Evolutionary conservation across 2,329 filamentous ascomycete genomes (phyloP).

Genomic region (Exophiala dermatitidis): DNA sequence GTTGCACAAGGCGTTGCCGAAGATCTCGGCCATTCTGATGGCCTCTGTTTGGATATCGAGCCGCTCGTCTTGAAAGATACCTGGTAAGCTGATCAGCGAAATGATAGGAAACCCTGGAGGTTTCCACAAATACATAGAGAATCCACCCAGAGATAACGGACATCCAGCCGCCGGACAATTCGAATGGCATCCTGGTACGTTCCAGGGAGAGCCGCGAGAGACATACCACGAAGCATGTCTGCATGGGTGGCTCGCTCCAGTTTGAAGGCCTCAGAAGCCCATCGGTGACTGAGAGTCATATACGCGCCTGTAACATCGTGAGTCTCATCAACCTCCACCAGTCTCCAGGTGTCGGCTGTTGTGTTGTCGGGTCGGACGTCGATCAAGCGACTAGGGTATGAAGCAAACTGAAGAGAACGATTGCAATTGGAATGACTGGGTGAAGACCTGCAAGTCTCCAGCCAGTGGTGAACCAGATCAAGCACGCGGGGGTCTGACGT

Average conservation of each 20-base stretch:
- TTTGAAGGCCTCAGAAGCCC: slow-evolving; percentile 12
- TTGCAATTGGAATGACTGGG: background rate
- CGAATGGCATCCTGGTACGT: slow-evolving; percentile 29
- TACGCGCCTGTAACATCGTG: slow-evolving; percentile 7
- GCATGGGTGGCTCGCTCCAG: slow-evolving; percentile 6
- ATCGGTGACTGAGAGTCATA: slow-evolving; percentile 16
- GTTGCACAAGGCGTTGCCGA: slow-evolving; percentile 16
- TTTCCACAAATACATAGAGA: slow-evolving; percentile 21
- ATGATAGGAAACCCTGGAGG: background rate
- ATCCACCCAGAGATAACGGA: slow-evolving; percentile 29
- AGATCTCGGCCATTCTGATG: slow-evolving; percentile 9
- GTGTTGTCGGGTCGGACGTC: slow-evolving; percentile 1
- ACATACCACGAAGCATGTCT: slow-evolving; percentile 9
- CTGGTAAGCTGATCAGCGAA: background rate
- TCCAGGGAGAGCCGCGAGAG: slow-evolving; percentile 15
- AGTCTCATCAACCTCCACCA: background rate
- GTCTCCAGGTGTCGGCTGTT: background rate
- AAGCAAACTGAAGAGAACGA: background rate
- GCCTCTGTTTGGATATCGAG: slow-evolving; percentile 17
- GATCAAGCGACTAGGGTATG: slow-evolving; percentile 10
- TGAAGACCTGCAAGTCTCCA: slow-evolving; percentile 4
- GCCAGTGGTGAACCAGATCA: slow-evolving; percentile 9
- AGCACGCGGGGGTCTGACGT: slow-evolving; percentile 10
- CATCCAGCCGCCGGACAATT: slow-evolving; percentile 13
- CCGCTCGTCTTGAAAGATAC: slow-evolving; percentile 15